A percentile compares a stretch with the other conserved stretches of the same genome.
Evolutionary conservation across 148 eudicot genomes (phyloP).

Genomic region (Camellia granthamiana): DNA sequence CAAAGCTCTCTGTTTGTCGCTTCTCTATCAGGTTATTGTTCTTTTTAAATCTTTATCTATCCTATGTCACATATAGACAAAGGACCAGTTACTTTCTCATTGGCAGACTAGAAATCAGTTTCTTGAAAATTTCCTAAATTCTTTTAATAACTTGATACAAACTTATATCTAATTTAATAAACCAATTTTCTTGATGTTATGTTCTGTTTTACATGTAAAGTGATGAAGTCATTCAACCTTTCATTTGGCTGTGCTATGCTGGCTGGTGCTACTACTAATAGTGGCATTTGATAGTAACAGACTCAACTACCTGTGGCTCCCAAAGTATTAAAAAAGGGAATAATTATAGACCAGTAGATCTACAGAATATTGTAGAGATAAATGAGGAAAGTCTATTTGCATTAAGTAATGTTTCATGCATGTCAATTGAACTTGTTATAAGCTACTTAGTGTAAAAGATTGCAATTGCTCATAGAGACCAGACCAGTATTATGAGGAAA

Average conservation of each 20-base stretch:
- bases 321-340: neutral
- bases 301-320: neutral
- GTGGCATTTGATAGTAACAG: too few species aligned
- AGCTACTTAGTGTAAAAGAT: neutral
- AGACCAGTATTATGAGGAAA: neutral
- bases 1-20: slow-evolving; percentile 78
- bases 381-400: neutral
- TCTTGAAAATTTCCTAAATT: too few species aligned
- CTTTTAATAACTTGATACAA: too few species aligned
- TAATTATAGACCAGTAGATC: neutral
- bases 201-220: too few species aligned
- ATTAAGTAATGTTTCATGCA: neutral
- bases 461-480: neutral
- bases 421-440: neutral
- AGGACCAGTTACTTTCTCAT: neutral
- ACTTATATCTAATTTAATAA: too few species aligned
- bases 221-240: too few species aligned
- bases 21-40: slow-evolving; percentile 67
- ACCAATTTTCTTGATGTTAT: too few species aligned
- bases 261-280: too few species aligned
- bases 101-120: neutral
- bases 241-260: too few species aligned
- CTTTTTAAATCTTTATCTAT: neutral
- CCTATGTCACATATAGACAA: neutral
- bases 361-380: neutral